Percentiles rank a stretch among this genome's conserved stretches.
These are phyloP conservation scores for Sungouiella blattae DNA, from an alignment of 805 yeast species.

Conservation along the genomic window DNA sequence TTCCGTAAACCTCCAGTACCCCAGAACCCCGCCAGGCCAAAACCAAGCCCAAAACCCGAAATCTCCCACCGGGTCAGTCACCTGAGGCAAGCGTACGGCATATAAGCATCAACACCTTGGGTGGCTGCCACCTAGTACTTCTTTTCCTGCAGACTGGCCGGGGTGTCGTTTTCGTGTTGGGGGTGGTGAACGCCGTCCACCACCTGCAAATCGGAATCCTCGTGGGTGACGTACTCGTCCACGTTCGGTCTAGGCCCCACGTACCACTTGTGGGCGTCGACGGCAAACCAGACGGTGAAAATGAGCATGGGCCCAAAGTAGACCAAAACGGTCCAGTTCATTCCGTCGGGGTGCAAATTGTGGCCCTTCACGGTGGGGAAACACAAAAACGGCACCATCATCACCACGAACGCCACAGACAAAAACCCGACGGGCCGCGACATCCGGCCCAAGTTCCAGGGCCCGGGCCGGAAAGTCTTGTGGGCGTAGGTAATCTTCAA, in stretches of 20 bases:
- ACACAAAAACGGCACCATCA: constrained; percentile 60
- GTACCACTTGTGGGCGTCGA: constrained; percentile 58
- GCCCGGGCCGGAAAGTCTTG: constrained; percentile 56
- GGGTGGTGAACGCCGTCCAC: too few species aligned
- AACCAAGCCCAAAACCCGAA: too few species aligned
- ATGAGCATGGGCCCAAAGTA: constrained; percentile 57
- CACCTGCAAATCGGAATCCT: too few species aligned
- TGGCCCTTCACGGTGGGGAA: constrained; percentile 45
- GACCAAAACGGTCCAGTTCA: constrained; percentile 61
- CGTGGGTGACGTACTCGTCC: constrained; percentile 12
- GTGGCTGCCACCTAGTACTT: too few species aligned
- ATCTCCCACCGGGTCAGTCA: too few species aligned
- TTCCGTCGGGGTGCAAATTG: constrained; percentile 36
- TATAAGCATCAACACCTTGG: too few species aligned
- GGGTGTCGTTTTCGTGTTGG: too few species aligned
- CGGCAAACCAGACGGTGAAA: constrained; percentile 46
- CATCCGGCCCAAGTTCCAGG: constrained; percentile 59
- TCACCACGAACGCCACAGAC: constrained; percentile 46
- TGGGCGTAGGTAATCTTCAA: constrained; percentile 55
- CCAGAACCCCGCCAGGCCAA: too few species aligned
- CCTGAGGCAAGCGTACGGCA: too few species aligned
- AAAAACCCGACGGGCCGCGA: constrained; percentile 47
- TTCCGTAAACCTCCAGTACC: too few species aligned
- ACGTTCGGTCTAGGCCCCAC: constrained; percentile 55
- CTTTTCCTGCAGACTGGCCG: too few species aligned